phyloP scores from a whole-genome alignment of 129 eudicot species.

The Escallonia rubra region DNA sequence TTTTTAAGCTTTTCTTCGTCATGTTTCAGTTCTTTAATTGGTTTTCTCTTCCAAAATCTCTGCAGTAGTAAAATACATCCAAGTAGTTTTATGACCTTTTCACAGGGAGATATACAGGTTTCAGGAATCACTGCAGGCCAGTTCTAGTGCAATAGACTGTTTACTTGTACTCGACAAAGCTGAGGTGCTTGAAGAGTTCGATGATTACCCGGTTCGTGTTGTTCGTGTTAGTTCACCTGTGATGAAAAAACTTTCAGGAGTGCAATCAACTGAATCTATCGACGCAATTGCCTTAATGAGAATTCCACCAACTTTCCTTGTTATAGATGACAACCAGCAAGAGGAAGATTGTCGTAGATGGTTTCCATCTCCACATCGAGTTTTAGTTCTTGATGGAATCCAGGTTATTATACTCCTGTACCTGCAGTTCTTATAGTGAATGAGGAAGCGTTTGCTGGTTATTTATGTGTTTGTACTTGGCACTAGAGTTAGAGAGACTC shows the following conservation, averaged over 20 bases:
- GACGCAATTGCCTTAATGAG: slow-evolving; percentile 70
- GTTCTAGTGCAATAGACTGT: slow-evolving; percentile 45
- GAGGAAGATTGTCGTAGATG: slow-evolving; percentile 33
- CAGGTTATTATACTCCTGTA: slow-evolving; percentile 43
- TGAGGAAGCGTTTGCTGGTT: not conserved
- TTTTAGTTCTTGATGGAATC: slow-evolving; percentile 88
- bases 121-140: slow-evolving; percentile 33
- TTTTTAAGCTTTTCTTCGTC: not conserved
- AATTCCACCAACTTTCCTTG: slow-evolving; percentile 56
- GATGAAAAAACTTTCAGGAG: slow-evolving; percentile 78
- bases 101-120: slow-evolving; percentile 67
- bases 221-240: slow-evolving; percentile 57
- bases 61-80: no score
- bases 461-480: no score
- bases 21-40: not conserved
- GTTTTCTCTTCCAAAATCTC: not conserved
- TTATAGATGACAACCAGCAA: slow-evolving; percentile 23
- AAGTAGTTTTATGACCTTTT: not conserved
- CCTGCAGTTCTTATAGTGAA: not conserved
- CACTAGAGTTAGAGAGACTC: no score
- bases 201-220: slow-evolving; percentile 27
- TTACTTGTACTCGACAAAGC: slow-evolving; percentile 63
- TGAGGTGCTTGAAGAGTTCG: slow-evolving; percentile 48
- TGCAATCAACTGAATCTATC: slow-evolving; percentile 72
- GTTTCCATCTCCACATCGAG: slow-evolving; percentile 56